Evolutionary conservation across 257 asterid species (phyloP), one percentile per base, ranked within the genome.

Genomic region (Nicotiana noctiflora): DNA sequence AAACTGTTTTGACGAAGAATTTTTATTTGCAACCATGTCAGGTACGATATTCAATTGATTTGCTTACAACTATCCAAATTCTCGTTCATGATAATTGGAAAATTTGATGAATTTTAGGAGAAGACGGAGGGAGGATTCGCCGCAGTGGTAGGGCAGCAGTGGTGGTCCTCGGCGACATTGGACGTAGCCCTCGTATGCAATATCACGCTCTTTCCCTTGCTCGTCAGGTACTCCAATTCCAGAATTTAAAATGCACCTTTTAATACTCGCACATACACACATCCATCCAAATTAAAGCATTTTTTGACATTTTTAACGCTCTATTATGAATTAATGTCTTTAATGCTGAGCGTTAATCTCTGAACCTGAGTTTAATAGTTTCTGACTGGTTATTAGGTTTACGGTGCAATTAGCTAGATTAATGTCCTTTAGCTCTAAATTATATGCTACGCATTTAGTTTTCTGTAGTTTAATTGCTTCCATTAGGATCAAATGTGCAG

Each of bases 111-210:
- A 72, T n/a, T 52, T 34, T 76, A 76, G 85, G 84, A 40, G 66
- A 81, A 65, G 51, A 75, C 79, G 72, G 68, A 79, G 37, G 46
- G 79, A 70, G 81, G 63, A 90, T 83, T 86, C 88, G 85, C 55
- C 86, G 80, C 85, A 91, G 98, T 85, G 89, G 91, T 82, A 91
- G 99, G 87, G 98, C 90, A 0, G 97, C 98, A 0, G 92, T 95
- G 75, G 97, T 95, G 76, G 99, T 95, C 81, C 98, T 95, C 17
- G 99, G 99, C 0, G 99, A 95, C 86, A 88, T 95, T 9, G 99
- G 99, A 21, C 97, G 98, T 53, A 93, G 99, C 86, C 99, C 98
- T 12, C 89, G 99, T 12, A 93, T 95, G 99, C 99, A 95, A 79
- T 95, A 92, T 82, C 99, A 95, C 52, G 97, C 98, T 6, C 98